Percentiles rank a stretch among this genome's conserved stretches.
phyloP scores from a whole-genome alignment of 768 basidiomycete genomes.

The Auricularia sp. region DNA sequence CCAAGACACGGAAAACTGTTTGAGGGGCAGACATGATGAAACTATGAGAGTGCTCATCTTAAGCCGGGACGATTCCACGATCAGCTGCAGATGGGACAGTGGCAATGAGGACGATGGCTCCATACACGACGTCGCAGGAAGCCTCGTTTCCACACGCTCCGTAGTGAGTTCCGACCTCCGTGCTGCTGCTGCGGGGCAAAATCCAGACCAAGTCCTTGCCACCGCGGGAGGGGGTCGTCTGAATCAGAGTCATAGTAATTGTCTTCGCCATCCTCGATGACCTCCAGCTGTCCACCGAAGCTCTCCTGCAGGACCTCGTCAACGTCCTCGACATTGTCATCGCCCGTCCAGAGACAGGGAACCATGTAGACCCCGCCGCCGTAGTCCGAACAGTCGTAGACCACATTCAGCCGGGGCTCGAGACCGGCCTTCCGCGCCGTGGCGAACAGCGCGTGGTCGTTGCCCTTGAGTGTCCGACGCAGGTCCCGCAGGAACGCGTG shows the following conservation, averaged over 20 bases:
- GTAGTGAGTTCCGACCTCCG: background rate
- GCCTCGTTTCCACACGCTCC: background rate
- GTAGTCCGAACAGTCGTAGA: background rate
- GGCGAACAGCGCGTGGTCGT: background rate
- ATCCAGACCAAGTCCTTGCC: background rate
- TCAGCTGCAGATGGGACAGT: background rate
- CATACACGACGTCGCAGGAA: background rate
- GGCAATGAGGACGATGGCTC: background rate
- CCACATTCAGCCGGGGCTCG: background rate
- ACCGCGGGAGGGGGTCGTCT: background rate
- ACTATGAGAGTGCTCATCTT: too few relatives aligned
- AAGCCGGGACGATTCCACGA: background rate
- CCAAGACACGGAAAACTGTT: too few relatives aligned
- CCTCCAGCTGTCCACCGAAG: background rate
- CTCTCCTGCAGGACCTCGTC: background rate
- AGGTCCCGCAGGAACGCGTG: background rate
- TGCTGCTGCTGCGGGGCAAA: background rate
- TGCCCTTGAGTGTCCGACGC: background rate
- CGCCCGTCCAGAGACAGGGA: background rate
- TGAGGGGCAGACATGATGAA: too few relatives aligned
- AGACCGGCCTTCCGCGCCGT: background rate
- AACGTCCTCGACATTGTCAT: background rate
- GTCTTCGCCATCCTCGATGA: background rate
- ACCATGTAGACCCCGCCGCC: background rate
- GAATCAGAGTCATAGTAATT: background rate